Conservation (phyloP, 441 rosid species). For the Jatropha podagrica region DNA sequence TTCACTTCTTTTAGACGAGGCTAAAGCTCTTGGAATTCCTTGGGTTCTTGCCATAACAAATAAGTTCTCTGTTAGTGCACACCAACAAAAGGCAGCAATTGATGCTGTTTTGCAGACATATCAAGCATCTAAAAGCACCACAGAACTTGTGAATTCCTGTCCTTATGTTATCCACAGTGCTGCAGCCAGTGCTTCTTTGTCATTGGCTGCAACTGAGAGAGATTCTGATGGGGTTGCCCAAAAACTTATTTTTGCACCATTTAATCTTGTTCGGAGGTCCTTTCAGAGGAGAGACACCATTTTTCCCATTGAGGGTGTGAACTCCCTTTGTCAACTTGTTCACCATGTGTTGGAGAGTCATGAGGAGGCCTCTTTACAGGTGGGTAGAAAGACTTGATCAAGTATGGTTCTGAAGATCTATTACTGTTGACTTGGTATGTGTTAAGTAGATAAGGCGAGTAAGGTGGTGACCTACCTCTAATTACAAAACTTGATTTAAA, state of each 20-base stretch:
- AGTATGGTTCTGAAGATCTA: slow-evolving; percentile 3
- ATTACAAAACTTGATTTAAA: too few species aligned
- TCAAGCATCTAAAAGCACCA: slow-evolving; percentile 62
- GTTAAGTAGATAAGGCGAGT: neutral
- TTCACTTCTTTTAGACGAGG: slow-evolving; percentile 75
- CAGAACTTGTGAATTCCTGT: slow-evolving; percentile 80
- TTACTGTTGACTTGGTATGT: neutral
- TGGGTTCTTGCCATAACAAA: slow-evolving; percentile 97
- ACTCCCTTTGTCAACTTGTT: slow-evolving; percentile 70
- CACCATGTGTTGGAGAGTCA: slow-evolving; percentile 68
- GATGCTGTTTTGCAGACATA: slow-evolving; percentile 79
- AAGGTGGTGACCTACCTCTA: neutral
- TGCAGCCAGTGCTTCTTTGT: slow-evolving; percentile 66
- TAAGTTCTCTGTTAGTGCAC: slow-evolving; percentile 97
- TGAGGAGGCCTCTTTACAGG: slow-evolving; percentile 90
- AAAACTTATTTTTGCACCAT: slow-evolving; percentile 61
- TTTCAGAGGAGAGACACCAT: slow-evolving; percentile 75
- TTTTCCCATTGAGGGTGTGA: slow-evolving; percentile 79
- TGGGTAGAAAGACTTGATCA: slow-evolving; percentile 22
- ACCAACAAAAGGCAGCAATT: slow-evolving; percentile 79
- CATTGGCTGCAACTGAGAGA: slow-evolving; percentile 60
- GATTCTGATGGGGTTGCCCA: slow-evolving; percentile 57
- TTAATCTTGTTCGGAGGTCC: slow-evolving; percentile 67
- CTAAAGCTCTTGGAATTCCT: slow-evolving; percentile 92
- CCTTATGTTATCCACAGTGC: slow-evolving; percentile 71